Evolutionary conservation across 768 basidiomycete genomes (phyloP), one percentile per base, ranked within the genome.

Genomic region (Saitozyma podzolica): DNA sequence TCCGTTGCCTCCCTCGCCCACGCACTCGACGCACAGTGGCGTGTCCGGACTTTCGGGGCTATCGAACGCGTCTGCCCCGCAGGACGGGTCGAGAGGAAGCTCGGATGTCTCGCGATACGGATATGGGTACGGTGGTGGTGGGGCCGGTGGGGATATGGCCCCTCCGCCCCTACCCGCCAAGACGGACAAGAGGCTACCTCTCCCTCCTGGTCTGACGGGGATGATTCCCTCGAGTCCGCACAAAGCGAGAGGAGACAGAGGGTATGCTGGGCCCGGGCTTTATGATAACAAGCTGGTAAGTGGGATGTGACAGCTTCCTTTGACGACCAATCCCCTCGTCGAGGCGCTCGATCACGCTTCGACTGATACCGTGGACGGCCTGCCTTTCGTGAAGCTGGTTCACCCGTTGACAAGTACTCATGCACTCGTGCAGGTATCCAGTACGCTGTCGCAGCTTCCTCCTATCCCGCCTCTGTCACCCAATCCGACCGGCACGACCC

Each of bases 261-360:
- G 54, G 19, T 29, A 41, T 17, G 56, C 42, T 62, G 62, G 56
- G 59, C 68, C 29, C 67, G 54, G 61, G 13, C 54, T 65, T 13
- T 79, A 79, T 57, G 77, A 79, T 59, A 77, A 77, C 58, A 74
- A 74, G 60, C 63, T 79, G 39, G 77, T 77, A 42, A 62, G 77
- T 68, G 54, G 10, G 29, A 29, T 29, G 29, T 29, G 29, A 29
- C 5, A 29, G 29, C 29, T 29, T 29, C 29, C 29, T 29, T 29
- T 29, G 29, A 29, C 29, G 29, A 29, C 29, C 29, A 29, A 29
- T 29, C 29, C 29, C 29, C 29, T 29, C 29, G 5, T 29, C 29
- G 29, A 29, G 29, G 29, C 29, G 29, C 29, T 29, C 29, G 29
- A 29, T 29, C 29, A 29, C 5, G 29, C 29, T 29, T 29, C 29